Percentiles rank a stretch among this genome's conserved stretches.
phyloP scores from a whole-genome alignment of 805 yeast species.

The Saccharomycopsis microspora region DNA sequence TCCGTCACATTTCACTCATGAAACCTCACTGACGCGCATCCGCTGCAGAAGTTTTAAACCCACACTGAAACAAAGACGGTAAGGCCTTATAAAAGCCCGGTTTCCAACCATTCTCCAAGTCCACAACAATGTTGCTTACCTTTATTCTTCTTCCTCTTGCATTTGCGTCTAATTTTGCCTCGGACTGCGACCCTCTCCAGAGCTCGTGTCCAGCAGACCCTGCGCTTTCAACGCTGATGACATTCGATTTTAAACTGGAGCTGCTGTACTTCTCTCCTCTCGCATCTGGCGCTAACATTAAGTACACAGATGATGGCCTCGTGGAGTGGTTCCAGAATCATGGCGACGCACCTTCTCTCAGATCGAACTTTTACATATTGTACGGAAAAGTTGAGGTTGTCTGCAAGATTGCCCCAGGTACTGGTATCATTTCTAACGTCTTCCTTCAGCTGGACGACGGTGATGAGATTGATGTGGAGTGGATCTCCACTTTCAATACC shows the following conservation, averaged over 20 bases:
- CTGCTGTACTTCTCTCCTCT: conserved; percentile 21
- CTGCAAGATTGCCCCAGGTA: conserved; percentile 47
- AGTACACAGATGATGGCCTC: conserved; percentile 35
- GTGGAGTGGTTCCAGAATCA: conserved; percentile 34
- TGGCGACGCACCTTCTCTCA: conserved; percentile 52
- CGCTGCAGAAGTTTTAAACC: neutral
- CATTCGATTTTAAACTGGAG: conserved; percentile 29
- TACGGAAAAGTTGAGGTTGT: conserved; percentile 56
- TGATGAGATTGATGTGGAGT: conserved; percentile 66
- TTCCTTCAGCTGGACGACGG: conserved; percentile 53
- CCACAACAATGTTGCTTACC: neutral
- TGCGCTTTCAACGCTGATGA: conserved; percentile 38
- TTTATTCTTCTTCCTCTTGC: neutral
- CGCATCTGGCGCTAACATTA: conserved; percentile 12
- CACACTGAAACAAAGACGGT: neutral
- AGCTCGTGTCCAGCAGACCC: conserved; percentile 27
- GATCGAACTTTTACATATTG: conserved; percentile 57
- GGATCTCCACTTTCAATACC: conserved; percentile 53
- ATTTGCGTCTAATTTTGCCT: conserved; percentile 4
- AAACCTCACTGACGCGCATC: too few species aligned
- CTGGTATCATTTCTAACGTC: conserved; percentile 53
- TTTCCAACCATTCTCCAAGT: neutral
- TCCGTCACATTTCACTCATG: too few species aligned
- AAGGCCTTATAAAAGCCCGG: neutral
- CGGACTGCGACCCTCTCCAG: conserved; percentile 25